phyloP scores from a whole-genome alignment of 352 stramenopile genomes.

The Phytophthora pinifolia region DNA sequence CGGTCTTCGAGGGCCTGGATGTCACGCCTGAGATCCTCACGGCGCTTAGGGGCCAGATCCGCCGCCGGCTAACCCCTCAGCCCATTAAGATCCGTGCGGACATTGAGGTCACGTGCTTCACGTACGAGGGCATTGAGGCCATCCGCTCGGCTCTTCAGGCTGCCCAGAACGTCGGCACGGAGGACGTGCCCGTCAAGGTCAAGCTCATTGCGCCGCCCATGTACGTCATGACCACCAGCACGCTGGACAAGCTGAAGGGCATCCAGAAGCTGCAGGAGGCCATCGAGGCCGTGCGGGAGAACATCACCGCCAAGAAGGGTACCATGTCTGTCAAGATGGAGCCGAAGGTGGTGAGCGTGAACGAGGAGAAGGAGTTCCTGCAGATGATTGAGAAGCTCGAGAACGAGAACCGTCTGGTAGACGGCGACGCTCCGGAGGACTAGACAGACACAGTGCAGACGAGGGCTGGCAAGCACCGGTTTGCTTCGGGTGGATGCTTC shows the following conservation, averaged over 20 bases:
- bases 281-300: constrained; percentile 94
- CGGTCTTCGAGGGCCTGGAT: constrained; percentile 90
- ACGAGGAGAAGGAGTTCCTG: constrained; percentile 98
- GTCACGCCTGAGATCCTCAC: constrained; percentile 85
- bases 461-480: constrained; percentile 9
- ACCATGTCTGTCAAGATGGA: constrained; percentile 98
- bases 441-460: constrained; percentile 30
- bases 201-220: constrained; percentile 99
- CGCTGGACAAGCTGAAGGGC: constrained; percentile 97
- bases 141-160: constrained; percentile 96
- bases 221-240: constrained; percentile 99
- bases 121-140: constrained; percentile 99
- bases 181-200: constrained; percentile 96
- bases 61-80: constrained; percentile 96
- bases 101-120: constrained; percentile 99
- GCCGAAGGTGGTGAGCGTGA: constrained; percentile 97
- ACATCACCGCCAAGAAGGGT: constrained; percentile 96
- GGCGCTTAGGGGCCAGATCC: constrained; percentile 96
- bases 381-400: constrained; percentile 99
- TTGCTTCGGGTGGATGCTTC: constrained; percentile 3
- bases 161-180: constrained; percentile 80
- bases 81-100: constrained; percentile 99
- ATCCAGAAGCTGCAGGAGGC: constrained; percentile 96
- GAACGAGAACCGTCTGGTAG: constrained; percentile 98
- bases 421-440: constrained; percentile 97